phyloP scores from a whole-genome alignment of 106 monocot genomes.

The Phalaenopsis aphrodite region DNA sequence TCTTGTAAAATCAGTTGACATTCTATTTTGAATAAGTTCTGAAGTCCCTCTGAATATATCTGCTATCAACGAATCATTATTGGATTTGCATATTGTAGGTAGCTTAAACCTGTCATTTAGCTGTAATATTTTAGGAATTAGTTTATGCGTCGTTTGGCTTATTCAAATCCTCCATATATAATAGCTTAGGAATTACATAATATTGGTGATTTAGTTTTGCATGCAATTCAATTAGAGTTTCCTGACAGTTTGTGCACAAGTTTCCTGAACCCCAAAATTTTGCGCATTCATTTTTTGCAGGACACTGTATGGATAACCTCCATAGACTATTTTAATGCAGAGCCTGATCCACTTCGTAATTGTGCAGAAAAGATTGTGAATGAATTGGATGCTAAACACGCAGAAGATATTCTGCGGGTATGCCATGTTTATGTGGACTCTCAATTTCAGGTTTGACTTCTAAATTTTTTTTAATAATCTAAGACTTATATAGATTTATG shows the following conservation, averaged over 20 bases:
- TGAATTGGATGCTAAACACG: conserved; percentile 69
- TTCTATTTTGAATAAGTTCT: too few species aligned
- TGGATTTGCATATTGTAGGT: neutral
- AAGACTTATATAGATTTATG: neutral
- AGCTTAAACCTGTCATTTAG: neutral
- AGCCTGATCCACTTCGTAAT: conserved; percentile 80
- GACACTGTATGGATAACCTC: conserved; percentile 59
- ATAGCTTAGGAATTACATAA: neutral
- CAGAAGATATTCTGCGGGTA: conserved; percentile 75
- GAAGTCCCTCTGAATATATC: too few species aligned
- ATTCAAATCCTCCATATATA: neutral
- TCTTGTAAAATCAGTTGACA: too few species aligned
- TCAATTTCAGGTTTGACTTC: conserved; percentile 55
- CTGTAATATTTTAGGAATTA: neutral
- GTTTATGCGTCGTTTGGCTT: neutral
- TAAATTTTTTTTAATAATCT: neutral
- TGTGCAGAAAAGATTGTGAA: conserved; percentile 74
- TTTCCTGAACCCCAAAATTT: neutral
- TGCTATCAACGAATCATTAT: neutral
- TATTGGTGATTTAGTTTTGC: neutral
- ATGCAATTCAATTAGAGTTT: neutral
- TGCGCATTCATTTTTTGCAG: conserved; percentile 27
- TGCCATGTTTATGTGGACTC: conserved; percentile 65
- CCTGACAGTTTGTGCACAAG: neutral
- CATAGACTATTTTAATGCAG: conserved; percentile 58